Evolutionary conservation across 192 early-diverging fungal species (phyloP).

Genomic region (Coemansia biformis): DNA sequence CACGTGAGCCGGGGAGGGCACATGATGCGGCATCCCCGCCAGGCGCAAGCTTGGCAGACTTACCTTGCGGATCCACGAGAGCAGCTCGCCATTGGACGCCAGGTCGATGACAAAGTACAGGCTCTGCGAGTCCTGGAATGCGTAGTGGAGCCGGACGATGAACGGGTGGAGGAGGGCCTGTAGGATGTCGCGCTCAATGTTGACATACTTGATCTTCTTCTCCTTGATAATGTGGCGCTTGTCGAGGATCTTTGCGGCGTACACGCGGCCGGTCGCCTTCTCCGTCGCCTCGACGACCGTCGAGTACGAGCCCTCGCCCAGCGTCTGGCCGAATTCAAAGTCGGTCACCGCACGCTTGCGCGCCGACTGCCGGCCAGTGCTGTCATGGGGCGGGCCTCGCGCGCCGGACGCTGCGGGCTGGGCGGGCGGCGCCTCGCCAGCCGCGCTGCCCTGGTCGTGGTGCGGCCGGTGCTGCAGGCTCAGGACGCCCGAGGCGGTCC

Average conservation of each 20-base stretch:
- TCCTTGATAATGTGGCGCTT: constrained; percentile 88
- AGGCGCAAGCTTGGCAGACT: constrained; percentile 3
- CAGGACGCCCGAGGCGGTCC: too few species aligned
- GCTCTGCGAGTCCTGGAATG: constrained; percentile 86
- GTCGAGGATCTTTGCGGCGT: constrained; percentile 88
- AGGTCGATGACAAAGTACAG: constrained; percentile 93
- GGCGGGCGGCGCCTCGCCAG: not conserved
- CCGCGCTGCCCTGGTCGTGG: not conserved
- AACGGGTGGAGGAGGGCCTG: constrained; percentile 81
- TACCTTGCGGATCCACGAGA: constrained; percentile 75
- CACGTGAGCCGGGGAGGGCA: too few species aligned
- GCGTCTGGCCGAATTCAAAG: constrained; percentile 74
- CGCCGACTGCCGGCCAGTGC: constrained; percentile 4
- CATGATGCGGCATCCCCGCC: too few species aligned
- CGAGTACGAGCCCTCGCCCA: constrained; percentile 96
- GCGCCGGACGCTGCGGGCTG: too few species aligned
- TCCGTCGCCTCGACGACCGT: constrained; percentile 84
- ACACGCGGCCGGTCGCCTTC: constrained; percentile 57
- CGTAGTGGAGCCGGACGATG: constrained; percentile 89
- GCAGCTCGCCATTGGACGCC: constrained; percentile 85
- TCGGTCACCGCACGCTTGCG: constrained; percentile 73
- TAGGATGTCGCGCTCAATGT: constrained; percentile 89
- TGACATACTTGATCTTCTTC: constrained; percentile 94
- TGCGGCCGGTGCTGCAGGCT: not conserved
- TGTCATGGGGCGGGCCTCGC: too few species aligned